A percentile compares a stretch with the other conserved stretches of the same genome.
These are phyloP conservation scores for Ascocoryne sarcoides DNA, from an alignment of 2,329 filamentous ascomycete genomes.

Conservation along the genomic window DNA sequence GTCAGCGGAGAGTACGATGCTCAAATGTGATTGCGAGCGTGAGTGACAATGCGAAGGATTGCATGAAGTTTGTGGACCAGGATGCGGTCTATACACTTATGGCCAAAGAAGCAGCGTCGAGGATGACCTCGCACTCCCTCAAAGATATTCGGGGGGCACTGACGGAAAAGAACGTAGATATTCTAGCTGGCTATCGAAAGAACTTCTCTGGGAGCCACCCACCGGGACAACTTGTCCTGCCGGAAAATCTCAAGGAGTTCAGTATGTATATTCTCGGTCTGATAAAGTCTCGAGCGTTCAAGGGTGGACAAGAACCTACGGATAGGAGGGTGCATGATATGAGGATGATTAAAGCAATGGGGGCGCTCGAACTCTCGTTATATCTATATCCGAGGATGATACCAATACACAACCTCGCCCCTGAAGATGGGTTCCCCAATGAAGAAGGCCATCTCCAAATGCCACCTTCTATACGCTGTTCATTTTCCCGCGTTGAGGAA, in stretches of 20 bases:
- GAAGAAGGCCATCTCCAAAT: constrained; percentile 75
- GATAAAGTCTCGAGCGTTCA: constrained; percentile 86
- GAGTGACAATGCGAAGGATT: constrained; percentile 73
- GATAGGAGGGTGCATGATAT: constrained; percentile 88
- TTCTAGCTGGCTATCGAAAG: constrained; percentile 86
- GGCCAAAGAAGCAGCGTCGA: constrained; percentile 88
- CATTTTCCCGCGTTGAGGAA: constrained; percentile 80
- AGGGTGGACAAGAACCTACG: constrained; percentile 81
- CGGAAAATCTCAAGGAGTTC: constrained; percentile 92
- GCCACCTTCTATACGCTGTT: constrained; percentile 70
- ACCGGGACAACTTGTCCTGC: constrained; percentile 86
- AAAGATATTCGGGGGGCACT: constrained; percentile 79
- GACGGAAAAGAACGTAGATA: constrained; percentile 87
- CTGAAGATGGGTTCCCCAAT: constrained; percentile 88
- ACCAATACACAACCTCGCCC: constrained; percentile 78
- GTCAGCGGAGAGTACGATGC: constrained; percentile 84
- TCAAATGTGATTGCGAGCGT: constrained; percentile 91
- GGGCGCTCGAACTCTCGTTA: constrained; percentile 72
- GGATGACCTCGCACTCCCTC: constrained; percentile 63
- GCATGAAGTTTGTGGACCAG: constrained; percentile 90
- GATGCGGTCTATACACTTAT: constrained; percentile 84
- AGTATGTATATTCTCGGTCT: constrained; percentile 91
- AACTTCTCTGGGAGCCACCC: constrained; percentile 80
- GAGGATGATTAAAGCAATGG: constrained; percentile 83
- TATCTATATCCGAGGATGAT: constrained; percentile 96